A percentile compares a stretch with the other conserved stretches of the same genome.
Conservation (phyloP, 1,139 yeast genomes). For the Meyerozyma elateridarum region DNA sequence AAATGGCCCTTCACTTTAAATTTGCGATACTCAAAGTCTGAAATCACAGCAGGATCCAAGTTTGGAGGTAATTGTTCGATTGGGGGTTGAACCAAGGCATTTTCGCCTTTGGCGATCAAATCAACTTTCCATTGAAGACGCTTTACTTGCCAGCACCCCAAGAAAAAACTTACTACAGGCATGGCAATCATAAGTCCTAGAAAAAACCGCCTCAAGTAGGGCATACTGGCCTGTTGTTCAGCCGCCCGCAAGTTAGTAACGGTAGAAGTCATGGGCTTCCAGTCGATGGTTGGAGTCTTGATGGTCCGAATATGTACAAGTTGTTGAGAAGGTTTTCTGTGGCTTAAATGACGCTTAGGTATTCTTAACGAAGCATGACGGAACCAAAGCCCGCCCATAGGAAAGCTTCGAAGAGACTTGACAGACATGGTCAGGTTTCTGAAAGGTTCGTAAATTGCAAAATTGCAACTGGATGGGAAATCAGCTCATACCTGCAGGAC, state of each 20-base stretch:
- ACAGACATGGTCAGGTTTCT: no score
- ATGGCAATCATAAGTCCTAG: constrained; percentile 66
- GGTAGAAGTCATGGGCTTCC: constrained; percentile 69
- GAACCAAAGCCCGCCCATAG: no score
- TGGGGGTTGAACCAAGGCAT: constrained; percentile 69
- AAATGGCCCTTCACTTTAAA: constrained; percentile 72
- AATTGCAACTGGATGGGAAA: no score
- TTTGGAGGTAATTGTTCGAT: constrained; percentile 59
- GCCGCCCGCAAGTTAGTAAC: constrained; percentile 41
- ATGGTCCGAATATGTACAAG: no score
- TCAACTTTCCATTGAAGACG: constrained; percentile 87
- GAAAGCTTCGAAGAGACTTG: no score
- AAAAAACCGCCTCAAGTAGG: constrained; percentile 43
- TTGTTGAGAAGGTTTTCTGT: no score
- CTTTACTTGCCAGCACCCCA: constrained; percentile 92
- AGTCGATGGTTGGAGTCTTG: constrained; percentile 74
- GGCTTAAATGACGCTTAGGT: no score
- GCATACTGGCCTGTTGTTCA: constrained; percentile 36
- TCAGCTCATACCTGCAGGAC: no score
- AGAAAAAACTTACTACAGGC: constrained; percentile 80
- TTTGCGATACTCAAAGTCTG: constrained; percentile 75
- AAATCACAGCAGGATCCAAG: constrained; percentile 49
- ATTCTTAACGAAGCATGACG: no score
- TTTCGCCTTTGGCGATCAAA: constrained; percentile 77
- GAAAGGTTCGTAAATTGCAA: no score